A percentile compares a stretch with the other conserved stretches of the same genome.
These are phyloP conservation scores for Solanum sejunctum DNA, from an alignment of 257 asterid genomes.

Conservation along the genomic window DNA sequence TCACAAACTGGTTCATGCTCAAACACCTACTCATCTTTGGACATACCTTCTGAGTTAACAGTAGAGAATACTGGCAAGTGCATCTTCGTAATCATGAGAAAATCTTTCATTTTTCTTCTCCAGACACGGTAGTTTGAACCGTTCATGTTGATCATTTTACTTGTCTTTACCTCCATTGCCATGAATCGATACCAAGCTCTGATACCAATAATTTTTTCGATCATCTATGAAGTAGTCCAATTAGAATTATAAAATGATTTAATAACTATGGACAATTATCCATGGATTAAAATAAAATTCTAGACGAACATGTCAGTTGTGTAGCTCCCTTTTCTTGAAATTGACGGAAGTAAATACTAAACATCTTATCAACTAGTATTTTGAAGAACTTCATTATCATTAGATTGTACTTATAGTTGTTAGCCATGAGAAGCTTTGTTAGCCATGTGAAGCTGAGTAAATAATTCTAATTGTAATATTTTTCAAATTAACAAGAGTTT, in stretches of 20 bases:
- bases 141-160: too few relatives aligned
- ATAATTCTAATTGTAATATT: background rate
- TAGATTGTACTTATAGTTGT: background rate
- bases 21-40: too few relatives aligned
- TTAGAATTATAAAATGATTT: background rate
- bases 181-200: too few relatives aligned
- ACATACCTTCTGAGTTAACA: too few relatives aligned
- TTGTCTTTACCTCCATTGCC: too few relatives aligned
- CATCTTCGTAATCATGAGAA: too few relatives aligned
- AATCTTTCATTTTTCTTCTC: too few relatives aligned
- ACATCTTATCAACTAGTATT: background rate
- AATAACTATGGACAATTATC: background rate
- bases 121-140: too few relatives aligned
- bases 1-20: too few relatives aligned
- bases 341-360: background rate
- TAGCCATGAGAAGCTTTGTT: background rate
- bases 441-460: background rate
- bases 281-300: background rate
- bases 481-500: slow-evolving; percentile 32
- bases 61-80: too few relatives aligned
- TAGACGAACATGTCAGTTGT: background rate
- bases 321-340: too few relatives aligned
- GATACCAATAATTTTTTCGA: background rate
- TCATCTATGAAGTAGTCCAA: background rate
- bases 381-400: background rate